These are phyloP conservation scores for Cardamine chenopodiifolia DNA, from an alignment of 345 rosid genomes.

Conservation along the genomic window DNA sequence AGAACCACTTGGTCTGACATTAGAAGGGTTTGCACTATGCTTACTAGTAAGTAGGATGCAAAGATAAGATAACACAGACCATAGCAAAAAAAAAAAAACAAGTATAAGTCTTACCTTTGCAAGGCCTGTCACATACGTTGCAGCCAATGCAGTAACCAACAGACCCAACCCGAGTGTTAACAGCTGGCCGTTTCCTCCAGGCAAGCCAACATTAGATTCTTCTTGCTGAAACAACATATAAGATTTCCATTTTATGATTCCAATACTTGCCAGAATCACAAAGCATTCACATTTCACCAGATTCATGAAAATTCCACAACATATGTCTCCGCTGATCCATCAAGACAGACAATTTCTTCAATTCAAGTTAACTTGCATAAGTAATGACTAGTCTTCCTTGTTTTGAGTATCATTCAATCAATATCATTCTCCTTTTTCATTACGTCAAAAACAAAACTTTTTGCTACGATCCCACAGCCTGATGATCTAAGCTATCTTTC, in stretches of 20 bases:
- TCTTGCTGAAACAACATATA: constrained; percentile 68
- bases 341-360: neutral
- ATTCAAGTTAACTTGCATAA: neutral
- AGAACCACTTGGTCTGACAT: neutral
- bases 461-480: neutral
- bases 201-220: constrained; percentile 65
- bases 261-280: constrained; percentile 3
- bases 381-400: neutral
- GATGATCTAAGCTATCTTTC: constrained; percentile 20
- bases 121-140: constrained; percentile 80
- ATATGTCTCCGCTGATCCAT: constrained; percentile 5
- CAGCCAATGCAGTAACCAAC: constrained; percentile 82
- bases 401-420: neutral
- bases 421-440: neutral
- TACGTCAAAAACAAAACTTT: neutral
- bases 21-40: neutral
- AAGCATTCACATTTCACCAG: neutral
- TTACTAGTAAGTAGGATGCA: neutral
- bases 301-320: neutral
- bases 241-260: neutral
- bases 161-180: constrained; percentile 85
- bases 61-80: neutral
- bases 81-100: neutral
- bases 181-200: constrained; percentile 78
- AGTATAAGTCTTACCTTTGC: constrained; percentile 64